A percentile compares a stretch with the other conserved stretches of the same genome.
These are phyloP conservation scores for Suillus variegatus DNA, from an alignment of 768 basidiomycete genomes.

Conservation along the genomic window DNA sequence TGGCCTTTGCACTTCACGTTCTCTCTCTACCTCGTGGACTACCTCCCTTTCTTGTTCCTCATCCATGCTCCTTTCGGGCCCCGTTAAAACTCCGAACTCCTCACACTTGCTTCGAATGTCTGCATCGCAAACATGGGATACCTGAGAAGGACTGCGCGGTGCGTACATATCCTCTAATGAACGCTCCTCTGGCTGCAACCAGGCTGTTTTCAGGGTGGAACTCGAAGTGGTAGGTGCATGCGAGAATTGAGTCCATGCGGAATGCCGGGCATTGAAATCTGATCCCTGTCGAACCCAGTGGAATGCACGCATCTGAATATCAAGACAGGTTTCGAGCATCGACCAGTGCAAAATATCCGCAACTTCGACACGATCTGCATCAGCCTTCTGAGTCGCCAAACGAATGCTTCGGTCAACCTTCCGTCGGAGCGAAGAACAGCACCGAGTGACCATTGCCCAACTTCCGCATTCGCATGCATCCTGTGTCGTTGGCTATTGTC, in stretches of 20 bases:
- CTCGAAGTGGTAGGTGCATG: background rate
- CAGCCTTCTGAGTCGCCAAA: conserved; percentile 16
- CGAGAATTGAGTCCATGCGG: conserved; percentile 19
- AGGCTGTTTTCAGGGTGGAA: conserved; percentile 20
- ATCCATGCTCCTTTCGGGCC: conserved; percentile 29
- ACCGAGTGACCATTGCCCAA: conserved; percentile 49
- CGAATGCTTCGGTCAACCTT: conserved; percentile 43
- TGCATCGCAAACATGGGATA: background rate
- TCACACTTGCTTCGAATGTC: conserved; percentile 19
- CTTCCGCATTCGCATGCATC: conserved; percentile 56
- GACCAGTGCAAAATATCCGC: conserved; percentile 45
- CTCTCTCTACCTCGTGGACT: conserved; percentile 44
- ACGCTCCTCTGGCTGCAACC: conserved; percentile 44
- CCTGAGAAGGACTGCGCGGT: background rate
- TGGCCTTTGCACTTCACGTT: conserved; percentile 41
- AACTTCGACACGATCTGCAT: conserved; percentile 10
- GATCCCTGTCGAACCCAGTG: conserved; percentile 44
- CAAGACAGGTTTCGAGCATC: conserved; percentile 44
- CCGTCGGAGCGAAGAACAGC: conserved; percentile 47
- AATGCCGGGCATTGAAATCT: conserved; percentile 20
- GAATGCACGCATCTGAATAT: conserved; percentile 40
- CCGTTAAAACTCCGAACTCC: conserved; percentile 18
- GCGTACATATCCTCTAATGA: conserved; percentile 38
- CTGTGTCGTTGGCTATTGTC: conserved; percentile 22
- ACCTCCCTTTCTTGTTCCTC: conserved; percentile 57